These are phyloP conservation scores for Colletotrichum karsti DNA, from an alignment of 2,329 filamentous ascomycete species.

Conservation along the genomic window DNA sequence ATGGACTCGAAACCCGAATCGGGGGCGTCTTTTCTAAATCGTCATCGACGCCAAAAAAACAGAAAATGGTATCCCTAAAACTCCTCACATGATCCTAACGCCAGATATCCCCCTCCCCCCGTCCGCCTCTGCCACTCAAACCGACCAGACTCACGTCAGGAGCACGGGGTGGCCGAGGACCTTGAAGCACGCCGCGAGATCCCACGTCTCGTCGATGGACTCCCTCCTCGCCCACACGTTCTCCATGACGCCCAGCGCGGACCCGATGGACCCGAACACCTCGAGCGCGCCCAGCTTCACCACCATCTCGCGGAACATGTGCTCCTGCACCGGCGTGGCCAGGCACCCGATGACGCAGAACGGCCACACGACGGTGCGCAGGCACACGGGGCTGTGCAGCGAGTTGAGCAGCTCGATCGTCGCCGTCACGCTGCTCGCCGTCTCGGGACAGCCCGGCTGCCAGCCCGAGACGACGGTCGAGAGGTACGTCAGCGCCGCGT, in stretches of 20 bases:
- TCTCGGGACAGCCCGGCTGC: slow-evolving; percentile 55
- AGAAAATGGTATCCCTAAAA: background rate
- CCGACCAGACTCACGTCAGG: slow-evolving; percentile 38
- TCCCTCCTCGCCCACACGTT: slow-evolving; percentile 52
- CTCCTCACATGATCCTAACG: background rate
- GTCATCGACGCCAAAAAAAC: too few species aligned
- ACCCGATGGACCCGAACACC: slow-evolving; percentile 54
- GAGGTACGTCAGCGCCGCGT: slow-evolving; percentile 57
- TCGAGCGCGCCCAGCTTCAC: slow-evolving; percentile 49
- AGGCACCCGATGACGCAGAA: slow-evolving; percentile 52
- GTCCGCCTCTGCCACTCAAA: background rate
- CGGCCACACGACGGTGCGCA: slow-evolving; percentile 50
- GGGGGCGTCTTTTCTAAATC: too few species aligned
- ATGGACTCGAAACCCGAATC: background rate
- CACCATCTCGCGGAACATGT: slow-evolving; percentile 50
- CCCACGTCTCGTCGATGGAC: slow-evolving; percentile 52
- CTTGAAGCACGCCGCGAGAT: slow-evolving; percentile 52
- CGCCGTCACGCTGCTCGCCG: slow-evolving; percentile 42
- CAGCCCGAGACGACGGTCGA: slow-evolving; percentile 58
- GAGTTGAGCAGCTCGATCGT: slow-evolving; percentile 41
- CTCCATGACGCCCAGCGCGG: slow-evolving; percentile 54
- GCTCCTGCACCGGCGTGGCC: slow-evolving; percentile 47
- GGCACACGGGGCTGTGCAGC: slow-evolving; percentile 44
- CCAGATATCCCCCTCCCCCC: background rate
- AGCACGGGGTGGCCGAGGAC: slow-evolving; percentile 48